These are phyloP conservation scores for Verticillium longisporum DNA, from an alignment of 2,329 filamentous ascomycete genomes.

Conservation along the genomic window DNA sequence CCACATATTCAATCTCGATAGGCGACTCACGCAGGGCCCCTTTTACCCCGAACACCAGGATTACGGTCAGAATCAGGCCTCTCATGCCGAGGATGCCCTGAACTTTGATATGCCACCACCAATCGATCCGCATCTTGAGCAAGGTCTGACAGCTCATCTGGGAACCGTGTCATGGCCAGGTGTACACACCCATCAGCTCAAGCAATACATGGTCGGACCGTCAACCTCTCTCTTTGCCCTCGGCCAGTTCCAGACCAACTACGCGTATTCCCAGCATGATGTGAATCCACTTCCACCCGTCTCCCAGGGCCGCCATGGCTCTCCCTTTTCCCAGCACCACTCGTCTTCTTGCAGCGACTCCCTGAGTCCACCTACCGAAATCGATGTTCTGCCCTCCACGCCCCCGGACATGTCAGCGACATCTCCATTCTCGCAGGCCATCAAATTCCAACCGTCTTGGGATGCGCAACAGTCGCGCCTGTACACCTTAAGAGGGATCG, in stretches of 20 bases:
- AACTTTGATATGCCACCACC: neutral
- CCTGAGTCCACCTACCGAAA: conserved; percentile 30
- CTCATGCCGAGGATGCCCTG: neutral
- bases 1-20: neutral
- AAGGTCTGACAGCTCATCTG: neutral
- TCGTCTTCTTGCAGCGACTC: conserved; percentile 28
- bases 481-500: conserved; percentile 2
- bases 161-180: neutral
- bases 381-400: conserved; percentile 30
- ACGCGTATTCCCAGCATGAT: neutral
- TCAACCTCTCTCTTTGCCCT: conserved; percentile 8
- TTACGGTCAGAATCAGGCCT: neutral
- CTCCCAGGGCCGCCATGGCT: conserved; percentile 21
- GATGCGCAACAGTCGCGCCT: conserved; percentile 1
- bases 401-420: conserved; percentile 25
- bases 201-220: conserved; percentile 7
- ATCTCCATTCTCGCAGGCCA: conserved; percentile 19
- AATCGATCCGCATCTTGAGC: neutral
- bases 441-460: conserved; percentile 4
- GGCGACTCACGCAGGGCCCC: neutral
- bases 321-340: conserved; percentile 29
- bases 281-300: conserved; percentile 13
- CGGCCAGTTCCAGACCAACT: conserved; percentile 3
- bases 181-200: neutral
- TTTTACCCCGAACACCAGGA: neutral